Conservation (phyloP, 768 basidiomycete genomes). For the Brasilioporus rufonigricans region DNA sequence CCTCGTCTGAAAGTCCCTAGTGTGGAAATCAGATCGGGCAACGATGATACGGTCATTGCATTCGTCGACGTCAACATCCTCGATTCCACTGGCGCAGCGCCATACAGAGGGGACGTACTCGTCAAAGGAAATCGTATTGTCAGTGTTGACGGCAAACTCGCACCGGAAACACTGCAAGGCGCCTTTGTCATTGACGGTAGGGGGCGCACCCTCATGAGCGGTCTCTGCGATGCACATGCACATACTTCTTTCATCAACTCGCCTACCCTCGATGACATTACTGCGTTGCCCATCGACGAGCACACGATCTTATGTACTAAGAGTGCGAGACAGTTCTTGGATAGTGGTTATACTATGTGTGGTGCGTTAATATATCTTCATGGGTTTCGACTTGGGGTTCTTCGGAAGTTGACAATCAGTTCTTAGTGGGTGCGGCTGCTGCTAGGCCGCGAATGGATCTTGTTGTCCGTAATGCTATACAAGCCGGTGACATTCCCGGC, state of each 20-base stretch:
- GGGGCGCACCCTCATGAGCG: conserved; percentile 37
- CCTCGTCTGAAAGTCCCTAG: conserved; percentile 21
- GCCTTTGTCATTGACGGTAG: conserved; percentile 28
- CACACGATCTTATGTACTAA: conserved; percentile 31
- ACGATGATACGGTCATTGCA: conserved; percentile 20
- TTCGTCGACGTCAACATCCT: conserved; percentile 34
- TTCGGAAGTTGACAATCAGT: background rate
- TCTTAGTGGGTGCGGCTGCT: conserved; percentile 34
- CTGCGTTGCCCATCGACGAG: conserved; percentile 30
- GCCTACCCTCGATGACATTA: conserved; percentile 30
- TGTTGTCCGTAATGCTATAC: conserved; percentile 35
- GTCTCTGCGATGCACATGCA: conserved; percentile 36
- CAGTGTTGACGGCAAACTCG: conserved; percentile 26
- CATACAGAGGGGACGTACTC: conserved; percentile 36
- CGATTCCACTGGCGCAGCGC: conserved; percentile 33
- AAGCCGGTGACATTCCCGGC: conserved; percentile 33
- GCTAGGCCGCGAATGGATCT: conserved; percentile 34
- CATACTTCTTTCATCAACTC: conserved; percentile 34
- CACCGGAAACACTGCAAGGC: conserved; percentile 18
- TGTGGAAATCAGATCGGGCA: conserved; percentile 24
- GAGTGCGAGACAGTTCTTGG: conserved; percentile 34
- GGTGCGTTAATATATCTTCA: conserved; percentile 8
- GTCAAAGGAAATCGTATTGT: conserved; percentile 31
- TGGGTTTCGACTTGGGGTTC: background rate
- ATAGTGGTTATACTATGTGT: conserved; percentile 40